phyloP scores from a whole-genome alignment of 495 filamentous ascomycete species.

The Apodospora peruviana region DNA sequence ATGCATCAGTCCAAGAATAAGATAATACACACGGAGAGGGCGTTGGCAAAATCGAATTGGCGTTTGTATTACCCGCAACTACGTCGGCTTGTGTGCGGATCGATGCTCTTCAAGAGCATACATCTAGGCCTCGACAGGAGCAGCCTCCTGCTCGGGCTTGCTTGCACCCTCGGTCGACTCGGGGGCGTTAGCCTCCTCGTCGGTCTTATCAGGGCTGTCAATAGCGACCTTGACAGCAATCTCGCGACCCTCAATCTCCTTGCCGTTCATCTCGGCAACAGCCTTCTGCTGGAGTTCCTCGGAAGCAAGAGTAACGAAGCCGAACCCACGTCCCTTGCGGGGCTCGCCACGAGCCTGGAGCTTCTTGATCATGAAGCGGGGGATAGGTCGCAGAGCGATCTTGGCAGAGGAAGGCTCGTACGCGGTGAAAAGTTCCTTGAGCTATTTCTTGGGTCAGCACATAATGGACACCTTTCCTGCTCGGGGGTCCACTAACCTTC shows the following conservation, averaged over 20 bases:
- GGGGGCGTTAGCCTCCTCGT: constrained; percentile 59
- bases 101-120: constrained; percentile 18
- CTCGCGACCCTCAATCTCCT: constrained; percentile 95
- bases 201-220: constrained; percentile 98
- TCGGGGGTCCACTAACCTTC: constrained; percentile 53
- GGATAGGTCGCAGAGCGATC: constrained; percentile 96
- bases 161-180: constrained; percentile 36
- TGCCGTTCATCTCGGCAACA: constrained; percentile 96
- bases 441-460: constrained; percentile 54
- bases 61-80: constrained; percentile 18
- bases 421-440: constrained; percentile 88
- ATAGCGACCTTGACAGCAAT: constrained; percentile 99
- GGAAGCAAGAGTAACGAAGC: constrained; percentile 91
- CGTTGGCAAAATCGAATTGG: constrained; percentile 23
- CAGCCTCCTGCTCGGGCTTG: constrained; percentile 35
- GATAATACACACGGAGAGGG: constrained; percentile 30
- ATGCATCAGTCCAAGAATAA: constrained; percentile 25
- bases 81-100: constrained; percentile 18
- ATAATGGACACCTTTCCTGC: not conserved
- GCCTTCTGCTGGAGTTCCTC: constrained; percentile 97
- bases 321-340: constrained; percentile 98
- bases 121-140: constrained; percentile 17
- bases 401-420: constrained; percentile 91
- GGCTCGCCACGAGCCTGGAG: constrained; percentile 95
- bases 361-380: constrained; percentile 99